These are phyloP conservation scores for Vanderwaltozyma tropicalis DNA, from an alignment of 805 yeast species.

Conservation along the genomic window DNA sequence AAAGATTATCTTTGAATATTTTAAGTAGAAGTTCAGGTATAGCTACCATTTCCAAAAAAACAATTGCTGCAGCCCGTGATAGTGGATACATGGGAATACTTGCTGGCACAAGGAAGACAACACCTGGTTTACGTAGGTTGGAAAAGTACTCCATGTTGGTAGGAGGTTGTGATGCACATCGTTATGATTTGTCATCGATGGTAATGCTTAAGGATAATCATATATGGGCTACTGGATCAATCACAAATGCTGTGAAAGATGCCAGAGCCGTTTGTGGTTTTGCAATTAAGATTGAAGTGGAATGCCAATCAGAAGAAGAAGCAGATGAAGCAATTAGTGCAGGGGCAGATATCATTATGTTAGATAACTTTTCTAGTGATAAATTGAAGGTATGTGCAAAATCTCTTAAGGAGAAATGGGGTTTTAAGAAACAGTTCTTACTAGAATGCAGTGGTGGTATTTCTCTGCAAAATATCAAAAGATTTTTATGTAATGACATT, in stretches of 20 bases:
- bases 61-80: conserved; percentile 51
- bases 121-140: conserved; percentile 81
- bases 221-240: conserved; percentile 86
- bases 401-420: conserved; percentile 49
- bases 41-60: conserved; percentile 59
- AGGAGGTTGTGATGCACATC: conserved; percentile 88
- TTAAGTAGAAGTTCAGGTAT: conserved; percentile 79
- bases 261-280: conserved; percentile 84
- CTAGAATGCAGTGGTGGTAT: conserved; percentile 92
- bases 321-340: conserved; percentile 89
- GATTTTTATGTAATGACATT: conserved; percentile 63
- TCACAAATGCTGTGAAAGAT: conserved; percentile 65
- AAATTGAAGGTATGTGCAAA: conserved; percentile 56
- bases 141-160: conserved; percentile 93
- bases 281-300: conserved; percentile 84
- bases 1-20: conserved; percentile 75
- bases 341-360: conserved; percentile 93
- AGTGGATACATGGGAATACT: conserved; percentile 71
- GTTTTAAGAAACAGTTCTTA: conserved; percentile 40
- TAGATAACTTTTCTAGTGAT: conserved; percentile 72
- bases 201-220: conserved; percentile 95
- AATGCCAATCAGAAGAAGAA: conserved; percentile 73
- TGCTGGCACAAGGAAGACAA: conserved; percentile 96
- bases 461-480: conserved; percentile 51
- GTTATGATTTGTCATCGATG: conserved; percentile 88